Evolutionary conservation across 305 asterid genomes (phyloP), one percentile per base, ranked within the genome.

Genomic region (Rubia balearica): DNA sequence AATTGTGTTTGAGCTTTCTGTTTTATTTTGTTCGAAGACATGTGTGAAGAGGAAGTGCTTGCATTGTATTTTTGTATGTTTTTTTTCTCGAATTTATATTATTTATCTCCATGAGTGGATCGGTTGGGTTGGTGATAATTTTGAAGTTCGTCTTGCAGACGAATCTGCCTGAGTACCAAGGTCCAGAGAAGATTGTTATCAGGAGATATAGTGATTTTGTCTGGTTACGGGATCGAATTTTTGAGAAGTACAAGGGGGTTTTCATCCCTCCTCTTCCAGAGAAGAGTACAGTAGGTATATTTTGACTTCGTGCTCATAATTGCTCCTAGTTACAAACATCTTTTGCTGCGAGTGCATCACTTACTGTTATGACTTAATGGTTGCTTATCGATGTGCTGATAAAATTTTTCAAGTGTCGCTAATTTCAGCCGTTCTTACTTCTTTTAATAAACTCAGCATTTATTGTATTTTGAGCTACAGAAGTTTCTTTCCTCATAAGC

Each of bases 251-350:
- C 84, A 90, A 95, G 88, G 99, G 99, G 51, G 76, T 91, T 61
- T 95, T 95, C 80, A 88, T 95, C 75, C 99, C 99, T 73, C 99
- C 99, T 40, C 94, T 95, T 73, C 99, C 99, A 63, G 99, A 95
- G 87, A 95, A 91, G 91, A 95, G 88, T 84, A 88, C 99, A 60
- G 96, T 95, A 84, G 99, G 99, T 95, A 81, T 78, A 56, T 53
- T 71, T 67, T 74, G 76, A 22, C 48, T 27, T 17, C 8, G 11
- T 14, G 56, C 67, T 10, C 55, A 4, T 69, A 10, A 4, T 41
- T 21, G 49, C 49, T 64, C 27, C 30, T 11, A 8, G 16, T 3
- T 19, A 57, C 27, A 24, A 61, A 36, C 9, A 11, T 3, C 9
- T 61, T 24, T 61, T 61, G 42, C 65, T 60, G 6, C 0, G 65